Evolutionary conservation across 257 asterid genomes (phyloP).

Genomic region (Leonotis leonurus): DNA sequence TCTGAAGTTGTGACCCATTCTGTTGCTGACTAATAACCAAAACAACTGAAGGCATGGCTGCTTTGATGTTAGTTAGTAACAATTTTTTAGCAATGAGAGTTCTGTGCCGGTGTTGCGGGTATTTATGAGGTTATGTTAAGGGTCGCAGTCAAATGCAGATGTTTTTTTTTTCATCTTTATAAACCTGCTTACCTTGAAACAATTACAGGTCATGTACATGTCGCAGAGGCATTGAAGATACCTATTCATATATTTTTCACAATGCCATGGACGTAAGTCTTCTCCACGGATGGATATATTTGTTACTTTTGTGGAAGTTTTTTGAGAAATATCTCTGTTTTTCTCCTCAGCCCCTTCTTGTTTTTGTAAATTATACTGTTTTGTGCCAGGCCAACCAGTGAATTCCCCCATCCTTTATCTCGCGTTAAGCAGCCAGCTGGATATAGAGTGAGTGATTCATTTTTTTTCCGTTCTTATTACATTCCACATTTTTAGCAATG

Average conservation of each 20-base stretch:
- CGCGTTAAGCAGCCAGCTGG: conserved; percentile 97
- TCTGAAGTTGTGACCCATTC: neutral
- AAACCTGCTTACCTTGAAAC: conserved; percentile 1
- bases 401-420: conserved; percentile 96
- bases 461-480: conserved; percentile 12
- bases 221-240: conserved; percentile 81
- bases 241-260: conserved; percentile 95
- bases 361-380: conserved; percentile 20
- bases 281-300: too few species aligned
- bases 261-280: conserved; percentile 99
- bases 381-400: conserved; percentile 77
- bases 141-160: neutral
- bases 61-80: neutral
- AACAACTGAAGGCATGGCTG: neutral
- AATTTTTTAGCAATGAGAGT: neutral
- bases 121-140: neutral
- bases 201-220: conserved; percentile 79
- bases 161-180: neutral
- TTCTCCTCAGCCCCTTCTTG: neutral
- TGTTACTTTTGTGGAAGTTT: conserved; percentile 3
- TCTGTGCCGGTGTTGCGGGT: neutral
- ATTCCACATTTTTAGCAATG: neutral
- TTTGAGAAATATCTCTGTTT: neutral
- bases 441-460: conserved; percentile 59
- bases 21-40: neutral